A percentile compares a stretch with the other conserved stretches of the same genome.
Evolutionary conservation across 2,329 filamentous ascomycete genomes (phyloP).

Genomic region (Acarospora socialis): DNA sequence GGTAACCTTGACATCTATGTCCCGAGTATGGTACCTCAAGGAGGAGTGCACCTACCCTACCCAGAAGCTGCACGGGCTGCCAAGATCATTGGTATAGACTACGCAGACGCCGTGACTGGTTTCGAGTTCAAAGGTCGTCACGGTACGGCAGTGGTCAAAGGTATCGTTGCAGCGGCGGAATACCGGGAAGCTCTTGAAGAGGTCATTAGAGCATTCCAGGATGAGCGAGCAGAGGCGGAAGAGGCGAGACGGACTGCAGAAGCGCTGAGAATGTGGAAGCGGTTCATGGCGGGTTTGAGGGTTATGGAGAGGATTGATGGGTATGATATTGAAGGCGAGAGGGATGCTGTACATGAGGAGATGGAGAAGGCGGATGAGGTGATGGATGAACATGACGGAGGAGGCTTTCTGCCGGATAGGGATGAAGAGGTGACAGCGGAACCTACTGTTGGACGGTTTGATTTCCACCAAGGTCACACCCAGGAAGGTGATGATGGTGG

Average conservation of each 20-base stretch:
- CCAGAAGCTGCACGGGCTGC: conserved; percentile 56
- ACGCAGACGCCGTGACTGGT: conserved; percentile 75
- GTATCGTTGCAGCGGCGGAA: conserved; percentile 61
- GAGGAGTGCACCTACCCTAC: conserved; percentile 43
- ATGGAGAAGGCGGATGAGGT: conserved; percentile 13
- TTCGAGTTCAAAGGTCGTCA: conserved; percentile 78
- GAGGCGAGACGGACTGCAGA: conserved; percentile 38
- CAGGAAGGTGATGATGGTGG: conserved; percentile 22
- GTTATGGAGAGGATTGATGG: conserved; percentile 61
- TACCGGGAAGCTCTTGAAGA: conserved; percentile 56
- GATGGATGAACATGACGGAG: conserved; percentile 18
- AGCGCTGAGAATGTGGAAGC: conserved; percentile 43
- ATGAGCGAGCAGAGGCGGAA: conserved; percentile 50
- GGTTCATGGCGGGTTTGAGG: conserved; percentile 46
- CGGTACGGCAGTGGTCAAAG: conserved; percentile 69
- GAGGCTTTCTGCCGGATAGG: conserved; percentile 27
- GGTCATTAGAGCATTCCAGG: conserved; percentile 52
- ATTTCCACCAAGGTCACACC: conserved; percentile 6
- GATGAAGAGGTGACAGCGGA: conserved; percentile 13
- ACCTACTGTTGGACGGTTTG: conserved; percentile 3
- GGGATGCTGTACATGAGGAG: conserved; percentile 11
- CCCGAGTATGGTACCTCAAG: conserved; percentile 47
- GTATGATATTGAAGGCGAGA: conserved; percentile 25
- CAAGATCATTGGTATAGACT: conserved; percentile 64
- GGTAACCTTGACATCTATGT: conserved; percentile 52